These are phyloP conservation scores for Funneliformis caledonium DNA, from an alignment of 371 early-diverging fungal species.

Conservation along the genomic window DNA sequence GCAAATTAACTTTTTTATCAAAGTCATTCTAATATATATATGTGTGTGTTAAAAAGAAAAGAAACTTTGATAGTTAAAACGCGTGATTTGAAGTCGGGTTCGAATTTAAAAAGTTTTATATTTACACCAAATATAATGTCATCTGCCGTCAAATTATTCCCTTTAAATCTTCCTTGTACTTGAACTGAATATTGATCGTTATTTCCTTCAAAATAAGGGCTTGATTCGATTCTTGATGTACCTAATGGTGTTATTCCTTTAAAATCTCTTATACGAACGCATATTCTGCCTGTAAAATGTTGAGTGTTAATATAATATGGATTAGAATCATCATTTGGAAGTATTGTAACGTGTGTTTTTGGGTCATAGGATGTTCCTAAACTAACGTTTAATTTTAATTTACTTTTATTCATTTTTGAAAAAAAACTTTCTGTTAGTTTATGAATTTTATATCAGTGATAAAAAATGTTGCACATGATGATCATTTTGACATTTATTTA, in stretches of 20 bases:
- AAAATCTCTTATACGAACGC: conserved; percentile 38
- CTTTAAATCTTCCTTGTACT: conserved; percentile 38
- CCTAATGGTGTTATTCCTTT: conserved; percentile 4
- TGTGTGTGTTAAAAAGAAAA: not conserved
- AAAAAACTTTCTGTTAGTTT: no score
- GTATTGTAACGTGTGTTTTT: not conserved
- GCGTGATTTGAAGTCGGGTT: not conserved
- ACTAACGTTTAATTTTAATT: conserved; percentile 25
- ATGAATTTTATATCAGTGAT: no score
- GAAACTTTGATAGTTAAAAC: not conserved
- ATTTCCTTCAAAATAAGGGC: conserved; percentile 34
- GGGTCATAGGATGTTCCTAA: conserved; percentile 32
- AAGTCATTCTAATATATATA: conserved; percentile 59
- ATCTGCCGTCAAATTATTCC: conserved; percentile 27
- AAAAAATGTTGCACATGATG: no score
- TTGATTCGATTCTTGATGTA: not conserved
- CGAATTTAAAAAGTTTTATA: not conserved
- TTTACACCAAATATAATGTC: conserved; percentile 35
- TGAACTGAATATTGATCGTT: conserved; percentile 36
- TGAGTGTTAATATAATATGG: conserved; percentile 23
- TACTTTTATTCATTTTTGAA: not conserved
- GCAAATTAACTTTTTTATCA: conserved; percentile 68
- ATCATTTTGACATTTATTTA: no score
- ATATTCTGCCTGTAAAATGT: conserved; percentile 25
- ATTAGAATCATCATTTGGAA: conserved; percentile 31